Evolutionary conservation across 768 basidiomycete genomes (phyloP).

Genomic region (Pleurotus djamor): DNA sequence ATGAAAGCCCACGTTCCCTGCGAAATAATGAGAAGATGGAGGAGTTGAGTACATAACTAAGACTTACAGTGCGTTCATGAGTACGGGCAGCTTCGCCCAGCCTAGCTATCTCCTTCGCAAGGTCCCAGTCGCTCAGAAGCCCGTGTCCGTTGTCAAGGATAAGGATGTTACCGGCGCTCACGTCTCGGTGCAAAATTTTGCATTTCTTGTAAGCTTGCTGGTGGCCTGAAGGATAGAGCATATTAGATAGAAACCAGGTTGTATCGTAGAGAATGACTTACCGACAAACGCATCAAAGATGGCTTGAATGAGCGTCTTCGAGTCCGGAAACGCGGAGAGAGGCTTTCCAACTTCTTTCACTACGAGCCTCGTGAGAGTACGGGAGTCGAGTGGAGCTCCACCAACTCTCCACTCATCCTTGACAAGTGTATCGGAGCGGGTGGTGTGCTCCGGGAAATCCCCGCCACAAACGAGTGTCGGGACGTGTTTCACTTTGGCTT

Average conservation of each 20-base stretch:
- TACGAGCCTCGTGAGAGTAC: neutral
- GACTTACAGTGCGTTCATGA: slow-evolving; percentile 7
- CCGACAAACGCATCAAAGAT: neutral
- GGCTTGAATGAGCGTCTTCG: neutral
- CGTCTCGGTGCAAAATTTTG: slow-evolving; percentile 7
- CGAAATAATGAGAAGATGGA: neutral
- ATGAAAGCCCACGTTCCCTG: slow-evolving; percentile 34
- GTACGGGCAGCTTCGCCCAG: neutral
- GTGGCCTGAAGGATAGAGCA: too few species aligned
- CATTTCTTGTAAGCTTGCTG: slow-evolving; percentile 5
- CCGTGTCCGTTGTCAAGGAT: neutral
- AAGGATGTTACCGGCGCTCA: slow-evolving; percentile 8
- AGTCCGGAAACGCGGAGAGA: neutral
- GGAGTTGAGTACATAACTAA: too few species aligned
- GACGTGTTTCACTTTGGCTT: slow-evolving; percentile 15
- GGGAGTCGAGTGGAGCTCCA: slow-evolving; percentile 7
- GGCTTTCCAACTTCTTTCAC: neutral
- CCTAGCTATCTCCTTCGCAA: neutral
- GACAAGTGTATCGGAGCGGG: slow-evolving; percentile 8
- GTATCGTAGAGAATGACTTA: neutral
- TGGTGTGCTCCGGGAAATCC: slow-evolving; percentile 13
- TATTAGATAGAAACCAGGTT: too few species aligned
- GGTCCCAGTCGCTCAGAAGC: slow-evolving; percentile 10
- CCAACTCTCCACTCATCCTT: slow-evolving; percentile 8
- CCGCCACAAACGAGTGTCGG: slow-evolving; percentile 18